A percentile compares a stretch with the other conserved stretches of the same genome.
phyloP scores from a whole-genome alignment of 345 rosid genomes.

The Trapa bicornis region DNA sequence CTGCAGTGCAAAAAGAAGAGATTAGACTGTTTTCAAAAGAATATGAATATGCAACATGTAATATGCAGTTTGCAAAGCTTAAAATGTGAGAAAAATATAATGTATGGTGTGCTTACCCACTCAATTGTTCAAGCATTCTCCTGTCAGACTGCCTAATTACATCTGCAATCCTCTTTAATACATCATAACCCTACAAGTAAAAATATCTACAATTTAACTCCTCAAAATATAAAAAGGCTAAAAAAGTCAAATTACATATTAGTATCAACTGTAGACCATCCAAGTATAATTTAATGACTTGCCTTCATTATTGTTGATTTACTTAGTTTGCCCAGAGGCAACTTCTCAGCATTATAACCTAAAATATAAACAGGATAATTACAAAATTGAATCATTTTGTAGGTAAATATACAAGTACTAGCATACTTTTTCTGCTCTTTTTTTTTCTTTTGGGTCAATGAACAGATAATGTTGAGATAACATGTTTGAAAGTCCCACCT shows the following conservation, averaged over 20 bases:
- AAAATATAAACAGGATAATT: slow-evolving; percentile 17
- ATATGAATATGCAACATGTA: not conserved
- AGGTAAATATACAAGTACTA: not conserved
- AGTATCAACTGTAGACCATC: not conserved
- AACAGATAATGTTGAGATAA: not conserved
- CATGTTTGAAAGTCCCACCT: slow-evolving; percentile 34
- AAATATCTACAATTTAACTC: not conserved
- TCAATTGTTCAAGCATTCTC: slow-evolving; percentile 53
- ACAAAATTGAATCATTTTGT: not conserved
- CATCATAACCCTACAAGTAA: slow-evolving; percentile 61
- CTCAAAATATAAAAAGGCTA: not conserved
- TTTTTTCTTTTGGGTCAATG: not conserved
- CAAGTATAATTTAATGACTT: not conserved
- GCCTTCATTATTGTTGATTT: slow-evolving; percentile 60
- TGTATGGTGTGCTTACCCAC: slow-evolving; percentile 36
- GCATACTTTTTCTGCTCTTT: not conserved
- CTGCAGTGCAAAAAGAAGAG: slow-evolving; percentile 27
- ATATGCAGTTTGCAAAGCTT: not conserved
- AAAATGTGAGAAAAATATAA: not conserved
- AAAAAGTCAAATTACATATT: not conserved
- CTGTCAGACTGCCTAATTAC: slow-evolving; percentile 34
- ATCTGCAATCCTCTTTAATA: slow-evolving; percentile 62
- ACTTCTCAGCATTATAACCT: slow-evolving; percentile 79
- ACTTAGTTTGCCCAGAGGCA: slow-evolving; percentile 93
- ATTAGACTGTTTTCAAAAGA: not conserved